Evolutionary conservation across 2,329 filamentous ascomycete genomes (phyloP).

Genomic region (Paradendryphiella salina): DNA sequence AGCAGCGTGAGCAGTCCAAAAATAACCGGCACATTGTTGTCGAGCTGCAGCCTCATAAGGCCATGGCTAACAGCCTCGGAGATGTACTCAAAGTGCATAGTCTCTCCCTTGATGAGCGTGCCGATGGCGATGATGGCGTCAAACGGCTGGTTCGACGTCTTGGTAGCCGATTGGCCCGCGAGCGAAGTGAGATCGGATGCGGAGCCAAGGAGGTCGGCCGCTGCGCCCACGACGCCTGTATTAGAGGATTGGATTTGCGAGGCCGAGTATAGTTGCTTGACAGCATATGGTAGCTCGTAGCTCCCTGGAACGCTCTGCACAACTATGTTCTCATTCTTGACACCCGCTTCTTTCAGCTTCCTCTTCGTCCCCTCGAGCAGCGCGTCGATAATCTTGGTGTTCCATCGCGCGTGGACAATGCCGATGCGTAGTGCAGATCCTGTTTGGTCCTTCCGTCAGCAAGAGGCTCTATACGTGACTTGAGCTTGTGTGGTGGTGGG

Average conservation of each 20-base stretch:
- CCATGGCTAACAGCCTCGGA: constrained; percentile 87
- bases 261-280: constrained; percentile 80
- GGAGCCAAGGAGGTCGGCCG: constrained; percentile 75
- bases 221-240: constrained; percentile 62
- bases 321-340: constrained; percentile 85
- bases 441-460: constrained; percentile 25
- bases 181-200: constrained; percentile 61
- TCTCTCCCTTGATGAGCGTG: constrained; percentile 96
- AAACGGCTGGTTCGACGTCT: constrained; percentile 60
- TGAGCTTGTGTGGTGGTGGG: not conserved
- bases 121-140: constrained; percentile 95
- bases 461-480: not conserved
- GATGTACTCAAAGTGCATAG: constrained; percentile 99
- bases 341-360: constrained; percentile 75
- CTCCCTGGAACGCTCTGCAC: constrained; percentile 88
- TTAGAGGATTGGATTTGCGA: constrained; percentile 76
- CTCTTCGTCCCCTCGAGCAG: constrained; percentile 80
- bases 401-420: constrained; percentile 97
- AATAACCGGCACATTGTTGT: constrained; percentile 84
- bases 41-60: constrained; percentile 91
- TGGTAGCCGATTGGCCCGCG: constrained; percentile 31
- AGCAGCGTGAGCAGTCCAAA: constrained; percentile 91
- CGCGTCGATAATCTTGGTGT: constrained; percentile 81
- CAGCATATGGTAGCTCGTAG: constrained; percentile 91
- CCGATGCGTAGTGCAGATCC: constrained; percentile 75